phyloP scores from a whole-genome alignment of 192 early-diverging fungal genomes.

The Lobosporangium transversale region DNA sequence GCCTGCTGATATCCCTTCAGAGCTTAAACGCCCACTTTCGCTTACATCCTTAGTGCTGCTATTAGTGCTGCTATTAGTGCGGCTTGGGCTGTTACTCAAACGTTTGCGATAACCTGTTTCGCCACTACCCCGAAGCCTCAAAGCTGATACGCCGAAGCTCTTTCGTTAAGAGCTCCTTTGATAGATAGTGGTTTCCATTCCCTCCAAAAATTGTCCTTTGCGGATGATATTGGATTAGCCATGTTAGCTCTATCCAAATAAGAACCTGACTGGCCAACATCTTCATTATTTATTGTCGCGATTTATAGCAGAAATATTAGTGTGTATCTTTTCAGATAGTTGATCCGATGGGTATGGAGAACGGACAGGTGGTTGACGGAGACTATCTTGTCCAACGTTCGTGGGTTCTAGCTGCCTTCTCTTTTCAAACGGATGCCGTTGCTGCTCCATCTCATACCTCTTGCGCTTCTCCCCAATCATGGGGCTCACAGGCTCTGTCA shows the following conservation, averaged over 20 bases:
- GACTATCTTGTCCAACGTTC: constrained; percentile 18
- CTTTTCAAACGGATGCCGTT: constrained; percentile 33
- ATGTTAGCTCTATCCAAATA: too few relatives aligned
- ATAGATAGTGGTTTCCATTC: constrained; percentile 12
- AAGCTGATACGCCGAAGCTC: constrained; percentile 33
- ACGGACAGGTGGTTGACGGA: constrained; percentile 37
- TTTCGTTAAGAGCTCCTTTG: too few relatives aligned
- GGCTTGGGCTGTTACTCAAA: constrained; percentile 3
- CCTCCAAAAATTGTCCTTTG: constrained; percentile 25
- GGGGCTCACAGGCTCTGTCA: constrained; percentile 60
- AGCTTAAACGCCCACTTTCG: constrained; percentile 2
- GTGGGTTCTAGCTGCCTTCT: constrained; percentile 24
- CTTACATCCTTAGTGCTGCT: not conserved
- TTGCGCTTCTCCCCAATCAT: constrained; percentile 52
- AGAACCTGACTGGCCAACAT: too few relatives aligned
- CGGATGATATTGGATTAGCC: too few relatives aligned
- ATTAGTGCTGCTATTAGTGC: not conserved
- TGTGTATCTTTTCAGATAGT: too few relatives aligned
- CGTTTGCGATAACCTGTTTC: constrained; percentile 1
- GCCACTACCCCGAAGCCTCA: constrained; percentile 18
- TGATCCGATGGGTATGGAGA: constrained; percentile 27
- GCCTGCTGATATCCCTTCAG: not conserved
- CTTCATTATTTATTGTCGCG: too few relatives aligned
- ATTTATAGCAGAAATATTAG: too few relatives aligned
- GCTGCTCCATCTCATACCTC: constrained; percentile 39